phyloP scores from a whole-genome alignment of 192 early-diverging fungal species.

The Kappamyces sp. region DNA sequence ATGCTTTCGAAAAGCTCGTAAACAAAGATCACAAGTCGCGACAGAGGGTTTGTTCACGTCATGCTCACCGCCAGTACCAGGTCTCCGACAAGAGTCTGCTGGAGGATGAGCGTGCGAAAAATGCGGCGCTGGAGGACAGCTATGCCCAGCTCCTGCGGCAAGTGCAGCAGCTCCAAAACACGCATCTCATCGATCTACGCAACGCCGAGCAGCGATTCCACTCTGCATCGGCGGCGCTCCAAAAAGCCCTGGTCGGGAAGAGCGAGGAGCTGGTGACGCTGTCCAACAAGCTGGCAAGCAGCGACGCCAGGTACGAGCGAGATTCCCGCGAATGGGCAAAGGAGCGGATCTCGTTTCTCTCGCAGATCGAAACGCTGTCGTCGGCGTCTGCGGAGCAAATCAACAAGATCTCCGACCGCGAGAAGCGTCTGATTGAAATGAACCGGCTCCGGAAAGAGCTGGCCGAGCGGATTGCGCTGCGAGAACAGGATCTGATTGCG shows the following conservation, averaged over 20 bases:
- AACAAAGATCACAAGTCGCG: slow-evolving; percentile 12
- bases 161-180: slow-evolving; percentile 43
- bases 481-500: slow-evolving; percentile 37
- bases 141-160: slow-evolving; percentile 45
- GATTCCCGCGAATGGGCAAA: slow-evolving; percentile 22
- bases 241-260: slow-evolving; percentile 35
- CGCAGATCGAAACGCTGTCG: slow-evolving; percentile 24
- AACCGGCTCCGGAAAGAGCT: slow-evolving; percentile 28
- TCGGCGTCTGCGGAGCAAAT: slow-evolving; percentile 16
- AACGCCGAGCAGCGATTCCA: slow-evolving; percentile 30
- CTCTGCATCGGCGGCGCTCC: slow-evolving; percentile 20
- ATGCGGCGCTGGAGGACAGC: slow-evolving; percentile 34
- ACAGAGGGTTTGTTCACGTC: slow-evolving; percentile 2
- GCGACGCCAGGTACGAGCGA: slow-evolving; percentile 25
- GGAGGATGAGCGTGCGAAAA: slow-evolving; percentile 43
- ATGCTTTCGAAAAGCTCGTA: slow-evolving; percentile 11
- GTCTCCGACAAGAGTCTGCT: slow-evolving; percentile 41
- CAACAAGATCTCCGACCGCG: slow-evolving; percentile 16
- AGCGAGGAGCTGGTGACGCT: slow-evolving; percentile 26
- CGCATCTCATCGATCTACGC: slow-evolving; percentile 41
- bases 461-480: slow-evolving; percentile 17
- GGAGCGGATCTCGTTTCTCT: slow-evolving; percentile 22
- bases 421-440: slow-evolving; percentile 28
- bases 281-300: slow-evolving; percentile 23
- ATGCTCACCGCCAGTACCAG: slow-evolving; percentile 9